Conservation (phyloP, 805 yeast species). For the Blastobotrys peoriensis region DNA sequence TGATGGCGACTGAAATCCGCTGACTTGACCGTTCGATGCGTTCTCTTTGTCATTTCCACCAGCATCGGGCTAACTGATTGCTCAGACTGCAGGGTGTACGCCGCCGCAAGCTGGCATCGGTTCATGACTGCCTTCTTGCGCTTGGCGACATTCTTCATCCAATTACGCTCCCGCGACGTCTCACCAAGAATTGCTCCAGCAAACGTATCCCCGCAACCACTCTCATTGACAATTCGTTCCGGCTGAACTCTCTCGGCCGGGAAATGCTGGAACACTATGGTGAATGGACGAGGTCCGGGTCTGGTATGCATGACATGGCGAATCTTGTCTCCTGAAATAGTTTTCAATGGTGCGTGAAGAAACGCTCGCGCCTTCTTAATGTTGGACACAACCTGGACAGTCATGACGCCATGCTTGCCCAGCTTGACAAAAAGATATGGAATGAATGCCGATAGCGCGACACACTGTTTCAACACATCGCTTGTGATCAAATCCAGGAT, state of each 20-base stretch:
- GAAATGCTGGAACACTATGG: constrained; percentile 61
- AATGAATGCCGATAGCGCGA: constrained; percentile 67
- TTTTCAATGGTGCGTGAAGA: constrained; percentile 6
- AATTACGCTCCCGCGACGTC: constrained; percentile 25
- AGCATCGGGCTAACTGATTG: constrained; percentile 24
- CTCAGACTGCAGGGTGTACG: constrained; percentile 28
- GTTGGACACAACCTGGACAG: constrained; percentile 33
- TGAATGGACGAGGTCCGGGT: no score
- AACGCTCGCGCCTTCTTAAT: constrained; percentile 17
- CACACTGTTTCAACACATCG: constrained; percentile 54
- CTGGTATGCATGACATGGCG: background rate
- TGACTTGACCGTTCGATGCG: no score
- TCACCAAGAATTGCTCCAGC: constrained; percentile 56
- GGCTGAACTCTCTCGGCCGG: constrained; percentile 36
- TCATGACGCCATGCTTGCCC: constrained; percentile 58
- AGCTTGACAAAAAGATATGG: constrained; percentile 62
- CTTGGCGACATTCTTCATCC: constrained; percentile 30
- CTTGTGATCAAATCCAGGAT: constrained; percentile 8
- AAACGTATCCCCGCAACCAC: constrained; percentile 86
- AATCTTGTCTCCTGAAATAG: background rate
- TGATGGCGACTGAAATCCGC: no score
- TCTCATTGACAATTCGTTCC: constrained; percentile 51
- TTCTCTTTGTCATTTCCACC: background rate
- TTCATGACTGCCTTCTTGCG: constrained; percentile 25
- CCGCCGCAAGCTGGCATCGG: constrained; percentile 35